Percentiles rank a stretch among this genome's conserved stretches.
phyloP scores from a whole-genome alignment of 2,329 filamentous ascomycete genomes.

The Hypoxylon sp. region DNA sequence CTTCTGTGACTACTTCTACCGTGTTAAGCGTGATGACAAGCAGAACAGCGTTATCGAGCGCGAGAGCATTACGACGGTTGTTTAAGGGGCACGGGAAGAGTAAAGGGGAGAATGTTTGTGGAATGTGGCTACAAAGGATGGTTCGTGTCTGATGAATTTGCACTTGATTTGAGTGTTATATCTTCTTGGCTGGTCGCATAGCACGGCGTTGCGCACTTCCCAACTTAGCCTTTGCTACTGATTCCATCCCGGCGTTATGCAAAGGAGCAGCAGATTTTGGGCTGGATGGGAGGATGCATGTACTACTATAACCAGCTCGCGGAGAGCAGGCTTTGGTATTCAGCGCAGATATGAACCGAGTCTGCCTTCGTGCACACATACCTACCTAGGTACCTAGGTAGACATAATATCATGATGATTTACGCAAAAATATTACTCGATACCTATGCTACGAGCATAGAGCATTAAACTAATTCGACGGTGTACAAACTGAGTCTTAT shows the following conservation, averaged over 20 bases:
- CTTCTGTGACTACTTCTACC: conserved; percentile 92
- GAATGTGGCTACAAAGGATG: background rate
- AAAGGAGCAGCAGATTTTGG: conserved; percentile 1
- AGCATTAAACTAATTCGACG: background rate
- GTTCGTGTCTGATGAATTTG: background rate
- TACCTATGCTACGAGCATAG: too few relatives aligned
- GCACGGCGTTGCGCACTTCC: conserved; percentile 34
- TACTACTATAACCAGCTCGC: conserved; percentile 2
- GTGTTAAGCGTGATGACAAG: conserved; percentile 83
- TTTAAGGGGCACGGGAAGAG: conserved; percentile 46
- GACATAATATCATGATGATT: conserved; percentile 1
- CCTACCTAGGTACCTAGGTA: background rate
- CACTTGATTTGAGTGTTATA: background rate
- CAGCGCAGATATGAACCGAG: background rate
- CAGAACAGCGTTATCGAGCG: conserved; percentile 91
- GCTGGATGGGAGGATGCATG: conserved; percentile 10
- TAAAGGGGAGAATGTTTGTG: background rate
- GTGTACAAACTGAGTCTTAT: background rate
- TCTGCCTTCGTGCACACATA: background rate
- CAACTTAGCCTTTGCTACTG: background rate
- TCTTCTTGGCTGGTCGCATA: conserved; percentile 7
- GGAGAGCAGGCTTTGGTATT: background rate
- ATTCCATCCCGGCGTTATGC: conserved; percentile 6
- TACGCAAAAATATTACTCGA: background rate
- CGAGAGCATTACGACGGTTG: conserved; percentile 70